phyloP scores from a whole-genome alignment of 148 eudicot genomes.

The Euryodendron excelsum region DNA sequence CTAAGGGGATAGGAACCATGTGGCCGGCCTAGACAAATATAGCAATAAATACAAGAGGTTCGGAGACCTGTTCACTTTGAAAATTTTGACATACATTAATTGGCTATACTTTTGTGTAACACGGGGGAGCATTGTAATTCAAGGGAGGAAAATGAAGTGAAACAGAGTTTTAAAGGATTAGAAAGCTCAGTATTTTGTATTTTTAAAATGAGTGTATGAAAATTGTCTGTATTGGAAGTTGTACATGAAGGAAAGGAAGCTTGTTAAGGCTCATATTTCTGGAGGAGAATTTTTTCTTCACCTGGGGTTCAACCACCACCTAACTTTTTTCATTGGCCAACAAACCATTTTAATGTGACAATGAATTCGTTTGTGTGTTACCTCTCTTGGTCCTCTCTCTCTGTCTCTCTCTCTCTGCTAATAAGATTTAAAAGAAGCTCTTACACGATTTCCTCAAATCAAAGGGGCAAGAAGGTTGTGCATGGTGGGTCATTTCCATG shows the following conservation, averaged over 20 bases:
- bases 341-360: conserved; percentile 26
- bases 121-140: too few species aligned
- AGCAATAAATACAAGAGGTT: conserved; percentile 9
- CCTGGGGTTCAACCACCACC: conserved; percentile 65
- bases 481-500: conserved; percentile 2
- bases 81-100: conserved; percentile 1
- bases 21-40: background rate
- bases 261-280: too few species aligned
- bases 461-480: background rate
- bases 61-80: background rate
- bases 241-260: background rate
- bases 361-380: background rate
- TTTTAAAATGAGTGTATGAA: too few species aligned
- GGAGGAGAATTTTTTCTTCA: background rate
- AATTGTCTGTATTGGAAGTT: background rate
- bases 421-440: background rate
- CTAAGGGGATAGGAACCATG: background rate
- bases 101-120: background rate
- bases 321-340: conserved; percentile 21
- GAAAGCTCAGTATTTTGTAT: too few species aligned
- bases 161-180: background rate
- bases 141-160: background rate
- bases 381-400: background rate
- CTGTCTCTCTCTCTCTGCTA: background rate
- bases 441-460: background rate